Percentiles rank a stretch among this genome's conserved stretches.
phyloP scores from a whole-genome alignment of 768 basidiomycete genomes.

The Calocybe indica region DNA sequence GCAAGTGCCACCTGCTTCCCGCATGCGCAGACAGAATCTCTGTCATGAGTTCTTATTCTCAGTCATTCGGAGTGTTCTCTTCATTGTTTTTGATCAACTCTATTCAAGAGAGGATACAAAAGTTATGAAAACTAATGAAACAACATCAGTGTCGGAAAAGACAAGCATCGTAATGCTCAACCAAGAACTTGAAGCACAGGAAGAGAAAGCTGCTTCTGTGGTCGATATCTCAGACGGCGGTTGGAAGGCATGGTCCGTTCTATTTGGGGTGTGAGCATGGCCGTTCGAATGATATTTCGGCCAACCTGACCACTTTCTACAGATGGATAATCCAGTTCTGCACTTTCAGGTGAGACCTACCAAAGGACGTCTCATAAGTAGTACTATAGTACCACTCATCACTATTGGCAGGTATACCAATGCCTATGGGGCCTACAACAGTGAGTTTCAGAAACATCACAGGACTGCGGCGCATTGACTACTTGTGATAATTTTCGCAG shows the following conservation, averaged over 20 bases:
- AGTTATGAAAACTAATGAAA: too few relatives aligned
- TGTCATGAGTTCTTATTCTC: too few relatives aligned
- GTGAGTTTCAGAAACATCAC: neutral
- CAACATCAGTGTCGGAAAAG: too few relatives aligned
- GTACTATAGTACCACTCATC: neutral
- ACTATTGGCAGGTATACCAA: slow-evolving; percentile 13
- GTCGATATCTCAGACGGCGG: slow-evolving; percentile 17
- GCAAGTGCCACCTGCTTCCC: too few relatives aligned
- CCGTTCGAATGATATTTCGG: neutral
- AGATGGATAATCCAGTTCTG: slow-evolving; percentile 18
- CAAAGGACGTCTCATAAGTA: neutral
- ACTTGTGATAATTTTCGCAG: slow-evolving; percentile 4
- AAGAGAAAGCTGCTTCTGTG: too few relatives aligned
- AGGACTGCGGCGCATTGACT: too few relatives aligned
- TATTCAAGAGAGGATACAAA: too few relatives aligned
- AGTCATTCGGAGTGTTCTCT: too few relatives aligned
- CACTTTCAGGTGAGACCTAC: slow-evolving; percentile 15
- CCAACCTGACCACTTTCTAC: neutral
- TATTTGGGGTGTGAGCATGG: slow-evolving; percentile 17
- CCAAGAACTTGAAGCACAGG: too few relatives aligned
- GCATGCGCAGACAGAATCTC: too few relatives aligned
- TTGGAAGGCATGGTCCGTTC: slow-evolving; percentile 15
- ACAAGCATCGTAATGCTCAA: too few relatives aligned
- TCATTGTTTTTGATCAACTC: too few relatives aligned
- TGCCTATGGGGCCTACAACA: slow-evolving; percentile 21